Base-by-base conservation (phyloP, 1,139 yeast species). In the Suhomyces chickasaworum region DNA sequence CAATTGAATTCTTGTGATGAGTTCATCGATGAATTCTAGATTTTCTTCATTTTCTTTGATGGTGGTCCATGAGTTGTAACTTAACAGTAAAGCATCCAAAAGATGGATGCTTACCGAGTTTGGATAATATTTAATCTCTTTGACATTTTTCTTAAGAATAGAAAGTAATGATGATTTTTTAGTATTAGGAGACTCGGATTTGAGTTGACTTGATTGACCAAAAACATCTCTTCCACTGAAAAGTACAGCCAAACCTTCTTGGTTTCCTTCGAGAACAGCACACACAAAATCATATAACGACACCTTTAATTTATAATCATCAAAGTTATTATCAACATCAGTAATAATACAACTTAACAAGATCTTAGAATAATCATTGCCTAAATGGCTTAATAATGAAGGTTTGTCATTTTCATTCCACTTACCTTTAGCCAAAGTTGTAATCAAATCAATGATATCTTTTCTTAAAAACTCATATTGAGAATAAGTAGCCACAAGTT, bases 221-320 rank as follows among this genome's bases (percentile, higher is more conserved):
- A 73, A 75, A 4, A 72, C 80, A 52, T 84, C 85, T 49, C 80
- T 69, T 1, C 96, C 96, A 41, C 89, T 86, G 51, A 93, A 80
- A 38, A 88, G 71, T 42, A 88, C 86, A 0, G 96, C 78, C 25
- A 91, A 68, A 0, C 98, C 98, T 60, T 90, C 95, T 66, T 93
- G 97, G 48, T 84, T 81, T 7, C 89, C 84, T 53, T 79, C 81
- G 75, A 88, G 77, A 5, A 89, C 84, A 0, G 90, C 77, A n/a
- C 93, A 78, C 50, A 91, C 80, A 53, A 89, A 87, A 47, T 79
- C 81, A 57, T 87, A 87, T 16, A 88, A 68, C 5, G 80, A 71
- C 21, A 81, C 78, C 48, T 85, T 78, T 36, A 86, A 69, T 13
- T 65, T 66, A 49, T 77, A 79, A 45, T 80, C 80, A 53, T 82